phyloP scores from a whole-genome alignment of 371 early-diverging fungal species.

The Catenaria anguillulae region DNA sequence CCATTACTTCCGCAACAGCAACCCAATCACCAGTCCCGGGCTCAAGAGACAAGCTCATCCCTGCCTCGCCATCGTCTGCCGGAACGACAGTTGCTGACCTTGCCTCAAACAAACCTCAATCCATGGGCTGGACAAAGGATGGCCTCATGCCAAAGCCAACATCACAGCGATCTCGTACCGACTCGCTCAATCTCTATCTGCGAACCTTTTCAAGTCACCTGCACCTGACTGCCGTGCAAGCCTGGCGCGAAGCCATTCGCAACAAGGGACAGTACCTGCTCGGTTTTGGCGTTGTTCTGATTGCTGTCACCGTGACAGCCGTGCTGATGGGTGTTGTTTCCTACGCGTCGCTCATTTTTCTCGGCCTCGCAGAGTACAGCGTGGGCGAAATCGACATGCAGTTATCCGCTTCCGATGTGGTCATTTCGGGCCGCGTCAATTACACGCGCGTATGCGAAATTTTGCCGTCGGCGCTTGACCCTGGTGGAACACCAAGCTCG shows the following conservation, averaged over 20 bases:
- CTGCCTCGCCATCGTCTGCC: no score
- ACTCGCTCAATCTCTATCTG: no score
- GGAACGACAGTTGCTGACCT: no score
- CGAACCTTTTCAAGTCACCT: no score
- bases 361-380: slow-evolving; percentile 12
- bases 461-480: neutral
- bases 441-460: slow-evolving; percentile 9
- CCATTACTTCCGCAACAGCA: no score
- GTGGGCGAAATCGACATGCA: slow-evolving; percentile 15
- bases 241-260: slow-evolving; percentile 9
- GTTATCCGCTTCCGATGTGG: neutral
- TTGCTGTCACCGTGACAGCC: slow-evolving; percentile 13
- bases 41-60: no score
- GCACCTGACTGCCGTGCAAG: neutral
- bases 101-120: no score
- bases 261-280: slow-evolving; percentile 14
- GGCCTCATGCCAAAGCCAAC: no score
- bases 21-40: no score
- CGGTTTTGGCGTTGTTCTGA: slow-evolving; percentile 16
- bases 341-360: slow-evolving; percentile 14
- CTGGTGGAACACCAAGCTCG: neutral
- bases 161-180: no score
- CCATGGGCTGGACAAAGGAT: no score
- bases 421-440: slow-evolving; percentile 9
- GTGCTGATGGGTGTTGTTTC: slow-evolving; percentile 12